Conservation (phyloP, 108 stramenopile genomes). For the Stephanodiscus triporus region DNA sequence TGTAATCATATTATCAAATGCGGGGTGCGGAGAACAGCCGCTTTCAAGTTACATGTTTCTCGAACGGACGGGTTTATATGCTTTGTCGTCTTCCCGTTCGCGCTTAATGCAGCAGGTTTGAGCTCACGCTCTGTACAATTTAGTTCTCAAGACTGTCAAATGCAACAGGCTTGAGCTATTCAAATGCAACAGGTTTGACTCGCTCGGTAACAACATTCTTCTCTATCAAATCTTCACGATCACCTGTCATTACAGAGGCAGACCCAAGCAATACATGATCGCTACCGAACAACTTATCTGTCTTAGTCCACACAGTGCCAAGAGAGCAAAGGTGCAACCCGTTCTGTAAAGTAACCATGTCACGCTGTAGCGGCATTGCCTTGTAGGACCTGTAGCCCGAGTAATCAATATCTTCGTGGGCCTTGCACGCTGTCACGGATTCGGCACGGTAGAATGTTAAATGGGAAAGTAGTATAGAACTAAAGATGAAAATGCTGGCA, state of each 20-base stretch:
- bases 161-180: slow-evolving; percentile 20
- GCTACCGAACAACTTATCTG: slow-evolving; percentile 31
- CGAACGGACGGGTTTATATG: not conserved
- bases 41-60: not conserved
- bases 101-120: slow-evolving; percentile 26
- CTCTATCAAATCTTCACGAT: slow-evolving; percentile 25
- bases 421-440: slow-evolving; percentile 32
- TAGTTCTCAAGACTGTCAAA: slow-evolving; percentile 33
- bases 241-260: slow-evolving; percentile 12
- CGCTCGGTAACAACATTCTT: slow-evolving; percentile 25
- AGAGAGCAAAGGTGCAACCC: slow-evolving; percentile 39
- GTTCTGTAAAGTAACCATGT: slow-evolving; percentile 27
- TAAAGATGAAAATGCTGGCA: not conserved
- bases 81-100: not conserved
- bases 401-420: slow-evolving; percentile 44
- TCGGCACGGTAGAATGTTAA: not conserved
- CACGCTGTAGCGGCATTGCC: slow-evolving; percentile 41
- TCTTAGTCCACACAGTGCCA: slow-evolving; percentile 57
- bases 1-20: not conserved
- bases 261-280: slow-evolving; percentile 50
- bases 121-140: not conserved
- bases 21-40: not conserved
- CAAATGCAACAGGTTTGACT: slow-evolving; percentile 30
- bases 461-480: not conserved
- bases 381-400: slow-evolving; percentile 34